A percentile compares a stretch with the other conserved stretches of the same genome.
These are phyloP conservation scores for Artemisia annua DNA, from an alignment of 129 eudicot species.

Conservation along the genomic window DNA sequence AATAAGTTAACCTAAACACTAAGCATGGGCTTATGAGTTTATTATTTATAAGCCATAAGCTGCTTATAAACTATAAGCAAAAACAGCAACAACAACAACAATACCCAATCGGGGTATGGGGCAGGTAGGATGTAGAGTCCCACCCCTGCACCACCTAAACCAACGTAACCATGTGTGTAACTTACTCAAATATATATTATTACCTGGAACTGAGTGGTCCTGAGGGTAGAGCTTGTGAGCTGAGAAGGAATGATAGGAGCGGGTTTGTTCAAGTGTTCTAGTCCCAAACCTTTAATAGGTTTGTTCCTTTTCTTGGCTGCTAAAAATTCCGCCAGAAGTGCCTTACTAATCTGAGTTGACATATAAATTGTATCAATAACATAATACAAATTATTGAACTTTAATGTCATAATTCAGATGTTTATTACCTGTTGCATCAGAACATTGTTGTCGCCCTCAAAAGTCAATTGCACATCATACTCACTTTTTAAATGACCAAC, in stretches of 20 bases:
- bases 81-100: no score
- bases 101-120: no score
- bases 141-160: no score
- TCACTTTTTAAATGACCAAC: constrained; percentile 90
- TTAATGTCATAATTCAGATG: neutral
- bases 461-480: constrained; percentile 82
- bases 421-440: constrained; percentile 91
- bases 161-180: no score
- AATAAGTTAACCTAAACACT: no score
- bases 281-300: constrained; percentile 74
- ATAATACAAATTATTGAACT: neutral
- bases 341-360: constrained; percentile 73
- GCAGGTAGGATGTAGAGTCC: no score
- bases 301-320: constrained; percentile 62
- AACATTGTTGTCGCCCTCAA: constrained; percentile 95
- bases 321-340: constrained; percentile 69
- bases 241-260: constrained; percentile 74
- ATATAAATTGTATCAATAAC: neutral
- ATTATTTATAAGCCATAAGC: no score
- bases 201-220: constrained; percentile 77
- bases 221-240: constrained; percentile 60
- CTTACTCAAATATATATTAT: neutral
- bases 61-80: no score
- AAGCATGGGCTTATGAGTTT: no score
- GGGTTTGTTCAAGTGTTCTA: constrained; percentile 81